phyloP scores from a whole-genome alignment of 768 basidiomycete genomes.

The Pilatotrama ljubarskyi region DNA sequence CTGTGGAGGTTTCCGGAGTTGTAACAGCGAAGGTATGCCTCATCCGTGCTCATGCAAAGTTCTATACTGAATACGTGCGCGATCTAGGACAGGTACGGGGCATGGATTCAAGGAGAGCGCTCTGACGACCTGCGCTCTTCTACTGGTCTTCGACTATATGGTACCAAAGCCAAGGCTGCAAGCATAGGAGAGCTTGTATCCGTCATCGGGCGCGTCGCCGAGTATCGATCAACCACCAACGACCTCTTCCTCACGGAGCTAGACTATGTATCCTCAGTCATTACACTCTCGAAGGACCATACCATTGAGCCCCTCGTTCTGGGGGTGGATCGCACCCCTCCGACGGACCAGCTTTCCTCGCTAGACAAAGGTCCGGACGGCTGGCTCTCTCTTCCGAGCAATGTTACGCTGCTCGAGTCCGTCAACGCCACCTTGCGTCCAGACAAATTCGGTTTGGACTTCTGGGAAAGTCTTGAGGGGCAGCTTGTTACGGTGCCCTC shows the following conservation, averaged over 20 bases:
- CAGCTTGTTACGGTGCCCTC: constrained; percentile 53
- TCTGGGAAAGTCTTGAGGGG: constrained; percentile 65
- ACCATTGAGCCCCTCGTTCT: constrained; percentile 50
- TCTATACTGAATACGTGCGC: neutral
- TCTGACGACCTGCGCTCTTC: constrained; percentile 48
- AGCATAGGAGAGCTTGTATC: constrained; percentile 51
- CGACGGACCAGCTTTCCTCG: constrained; percentile 47
- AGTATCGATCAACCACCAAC: constrained; percentile 50
- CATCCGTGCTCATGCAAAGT: neutral
- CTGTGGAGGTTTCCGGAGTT: constrained; percentile 50
- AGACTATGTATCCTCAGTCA: constrained; percentile 43
- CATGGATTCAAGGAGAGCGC: constrained; percentile 48
- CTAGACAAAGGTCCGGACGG: constrained; percentile 55
- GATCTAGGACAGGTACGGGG: constrained; percentile 44
- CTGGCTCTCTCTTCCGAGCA: constrained; percentile 57
- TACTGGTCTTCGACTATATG: constrained; percentile 52
- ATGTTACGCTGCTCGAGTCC: constrained; percentile 44
- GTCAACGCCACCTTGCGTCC: constrained; percentile 52
- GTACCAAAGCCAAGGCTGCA: constrained; percentile 37
- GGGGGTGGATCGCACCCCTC: constrained; percentile 53
- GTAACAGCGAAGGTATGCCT: constrained; percentile 52
- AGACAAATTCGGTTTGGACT: constrained; percentile 55
- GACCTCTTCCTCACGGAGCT: constrained; percentile 55
- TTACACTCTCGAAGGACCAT: constrained; percentile 46
- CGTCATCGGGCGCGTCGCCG: constrained; percentile 46